These are phyloP conservation scores for Chalaropsis thielavioides DNA, from an alignment of 2,329 filamentous ascomycete genomes.

Conservation along the genomic window DNA sequence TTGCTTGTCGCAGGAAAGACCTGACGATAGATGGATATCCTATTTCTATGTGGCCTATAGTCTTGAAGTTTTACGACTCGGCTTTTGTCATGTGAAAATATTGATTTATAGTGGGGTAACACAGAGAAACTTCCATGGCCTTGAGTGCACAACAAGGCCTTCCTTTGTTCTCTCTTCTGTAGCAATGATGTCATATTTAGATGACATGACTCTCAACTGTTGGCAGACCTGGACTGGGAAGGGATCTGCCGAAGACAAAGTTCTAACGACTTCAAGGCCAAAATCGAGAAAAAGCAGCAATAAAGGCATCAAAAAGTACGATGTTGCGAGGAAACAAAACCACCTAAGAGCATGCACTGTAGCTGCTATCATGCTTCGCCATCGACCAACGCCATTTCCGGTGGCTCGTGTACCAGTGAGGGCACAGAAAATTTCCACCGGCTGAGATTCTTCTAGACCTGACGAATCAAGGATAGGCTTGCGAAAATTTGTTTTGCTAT, in stretches of 20 bases:
- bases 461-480: neutral
- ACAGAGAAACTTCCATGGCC: neutral
- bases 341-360: neutral
- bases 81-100: constrained; percentile 1
- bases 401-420: neutral
- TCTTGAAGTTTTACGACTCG: neutral
- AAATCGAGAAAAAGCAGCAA: no score
- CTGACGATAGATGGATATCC: neutral
- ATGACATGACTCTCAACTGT: neutral
- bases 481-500: neutral
- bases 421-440: neutral
- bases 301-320: no score
- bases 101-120: neutral
- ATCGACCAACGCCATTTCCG: neutral
- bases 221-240: neutral
- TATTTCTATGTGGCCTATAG: neutral
- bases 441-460: neutral
- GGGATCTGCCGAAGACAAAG: neutral
- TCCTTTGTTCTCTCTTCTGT: neutral
- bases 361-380: neutral
- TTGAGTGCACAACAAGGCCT: neutral
- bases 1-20: no score
- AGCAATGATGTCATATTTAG: neutral
- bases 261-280: no score
- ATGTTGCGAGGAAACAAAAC: neutral